phyloP scores from a whole-genome alignment of 192 early-diverging fungal genomes.

The Podila horticola region DNA sequence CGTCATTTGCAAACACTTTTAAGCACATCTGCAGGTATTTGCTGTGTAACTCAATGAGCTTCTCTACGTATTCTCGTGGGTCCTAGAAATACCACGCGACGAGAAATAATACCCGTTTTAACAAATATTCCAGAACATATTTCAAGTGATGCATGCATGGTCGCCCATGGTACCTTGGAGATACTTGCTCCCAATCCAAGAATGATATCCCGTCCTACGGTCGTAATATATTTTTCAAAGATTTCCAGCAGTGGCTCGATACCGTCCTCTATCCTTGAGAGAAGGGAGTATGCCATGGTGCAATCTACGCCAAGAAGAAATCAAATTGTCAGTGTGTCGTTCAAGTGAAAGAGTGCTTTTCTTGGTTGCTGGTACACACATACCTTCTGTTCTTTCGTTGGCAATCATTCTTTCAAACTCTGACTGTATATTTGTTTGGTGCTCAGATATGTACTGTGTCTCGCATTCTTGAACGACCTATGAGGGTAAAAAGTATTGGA shows the following conservation, averaged over 20 bases:
- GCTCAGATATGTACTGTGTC: conserved; percentile 75
- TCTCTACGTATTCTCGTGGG: conserved; percentile 76
- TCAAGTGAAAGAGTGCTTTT: no score
- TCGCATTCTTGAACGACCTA: conserved; percentile 78
- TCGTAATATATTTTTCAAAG: conserved; percentile 73
- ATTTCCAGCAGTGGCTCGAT: conserved; percentile 65
- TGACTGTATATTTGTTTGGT: conserved; percentile 68
- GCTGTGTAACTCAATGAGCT: conserved; percentile 68
- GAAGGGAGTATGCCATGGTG: conserved; percentile 69
- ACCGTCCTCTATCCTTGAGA: conserved; percentile 73
- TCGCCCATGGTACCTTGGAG: conserved; percentile 55
- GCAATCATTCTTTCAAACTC: conserved; percentile 80
- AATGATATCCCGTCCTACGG: conserved; percentile 66
- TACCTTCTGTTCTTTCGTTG: conserved; percentile 68
- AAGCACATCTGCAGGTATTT: conserved; percentile 69
- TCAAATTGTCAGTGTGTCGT: no score
- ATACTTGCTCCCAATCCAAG: conserved; percentile 52
- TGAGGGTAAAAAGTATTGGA: neutral
- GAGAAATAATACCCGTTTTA: neutral
- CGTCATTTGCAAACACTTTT: conserved; percentile 73
- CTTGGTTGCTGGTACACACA: neutral
- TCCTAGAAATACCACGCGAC: conserved; percentile 58
- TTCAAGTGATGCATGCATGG: neutral
- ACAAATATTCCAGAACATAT: neutral
- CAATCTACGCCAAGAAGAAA: conserved; percentile 61